Evolutionary conservation across 2,329 filamentous ascomycete species (phyloP).

Genomic region (Alternaria alternata): DNA sequence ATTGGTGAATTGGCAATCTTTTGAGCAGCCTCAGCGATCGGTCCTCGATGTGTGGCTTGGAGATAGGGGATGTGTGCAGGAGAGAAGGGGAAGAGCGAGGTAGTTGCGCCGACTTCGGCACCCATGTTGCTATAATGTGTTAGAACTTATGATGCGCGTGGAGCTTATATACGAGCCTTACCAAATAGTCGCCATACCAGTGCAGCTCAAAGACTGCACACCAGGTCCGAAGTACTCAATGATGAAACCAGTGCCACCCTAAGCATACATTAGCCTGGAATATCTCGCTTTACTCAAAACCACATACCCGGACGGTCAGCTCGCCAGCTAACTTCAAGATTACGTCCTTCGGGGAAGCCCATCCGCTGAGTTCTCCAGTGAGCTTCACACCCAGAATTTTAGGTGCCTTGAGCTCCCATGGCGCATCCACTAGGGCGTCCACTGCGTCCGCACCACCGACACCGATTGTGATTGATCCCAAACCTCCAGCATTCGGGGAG

Average conservation of each 20-base stretch:
- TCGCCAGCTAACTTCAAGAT: constrained; percentile 89
- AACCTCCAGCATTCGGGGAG: constrained; percentile 94
- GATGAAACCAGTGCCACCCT: constrained; percentile 90
- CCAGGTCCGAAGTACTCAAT: constrained; percentile 95
- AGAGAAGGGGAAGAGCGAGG: constrained; percentile 93
- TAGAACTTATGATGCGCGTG: constrained; percentile 4
- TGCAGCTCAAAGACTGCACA: constrained; percentile 86
- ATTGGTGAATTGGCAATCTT: constrained; percentile 66
- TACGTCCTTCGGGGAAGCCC: constrained; percentile 94
- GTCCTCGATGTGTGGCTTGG: constrained; percentile 77
- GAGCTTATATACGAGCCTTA: neutral
- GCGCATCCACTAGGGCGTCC: constrained; percentile 92
- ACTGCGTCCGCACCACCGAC: constrained; percentile 97
- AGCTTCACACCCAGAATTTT: constrained; percentile 87
- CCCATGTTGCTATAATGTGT: constrained; percentile 52
- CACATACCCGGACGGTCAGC: constrained; percentile 77
- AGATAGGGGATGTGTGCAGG: constrained; percentile 85
- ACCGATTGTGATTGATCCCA: constrained; percentile 93
- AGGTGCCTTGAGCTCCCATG: constrained; percentile 97
- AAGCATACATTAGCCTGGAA: constrained; percentile 21
- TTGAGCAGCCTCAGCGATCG: constrained; percentile 73
- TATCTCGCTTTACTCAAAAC: neutral
- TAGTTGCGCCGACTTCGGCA: constrained; percentile 92
- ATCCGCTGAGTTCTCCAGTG: constrained; percentile 83
- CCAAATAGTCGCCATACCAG: constrained; percentile 89